Conservation (phyloP, 1,284 basidiomycete species). For the Sanguinoderma infundibulare region DNA sequence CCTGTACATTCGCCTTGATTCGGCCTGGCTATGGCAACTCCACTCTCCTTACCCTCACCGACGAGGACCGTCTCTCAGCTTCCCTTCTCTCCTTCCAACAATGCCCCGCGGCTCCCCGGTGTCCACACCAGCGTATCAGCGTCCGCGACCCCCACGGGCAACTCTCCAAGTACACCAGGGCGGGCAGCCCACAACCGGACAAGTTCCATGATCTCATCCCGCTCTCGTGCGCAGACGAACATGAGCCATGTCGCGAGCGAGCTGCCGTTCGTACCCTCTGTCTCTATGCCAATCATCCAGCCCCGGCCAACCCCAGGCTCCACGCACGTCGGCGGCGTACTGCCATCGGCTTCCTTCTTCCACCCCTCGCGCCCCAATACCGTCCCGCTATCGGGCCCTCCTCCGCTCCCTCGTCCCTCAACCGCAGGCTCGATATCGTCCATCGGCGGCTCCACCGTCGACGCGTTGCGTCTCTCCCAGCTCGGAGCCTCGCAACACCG, state of each 20-base stretch:
- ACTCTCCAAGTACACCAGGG: constrained; percentile 26
- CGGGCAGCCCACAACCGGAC: constrained; percentile 26
- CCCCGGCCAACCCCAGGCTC: constrained; percentile 35
- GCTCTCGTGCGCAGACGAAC: constrained; percentile 25
- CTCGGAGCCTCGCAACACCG: constrained; percentile 28
- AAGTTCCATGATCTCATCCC: constrained; percentile 32
- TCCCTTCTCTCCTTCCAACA: constrained; percentile 34
- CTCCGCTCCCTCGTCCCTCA: constrained; percentile 39
- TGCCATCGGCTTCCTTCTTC: constrained; percentile 77
- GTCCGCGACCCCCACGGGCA: constrained; percentile 19
- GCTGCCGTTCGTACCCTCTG: constrained; percentile 28
- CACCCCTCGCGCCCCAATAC: constrained; percentile 62
- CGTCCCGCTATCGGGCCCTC: constrained; percentile 35
- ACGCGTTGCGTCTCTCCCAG: constrained; percentile 34
- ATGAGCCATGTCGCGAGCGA: constrained; percentile 20
- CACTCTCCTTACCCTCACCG: constrained; percentile 37
- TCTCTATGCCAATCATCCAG: constrained; percentile 31
- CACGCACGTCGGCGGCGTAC: constrained; percentile 74
- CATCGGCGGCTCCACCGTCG: constrained; percentile 32
- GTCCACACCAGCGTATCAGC: constrained; percentile 17
- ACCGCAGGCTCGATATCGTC: constrained; percentile 38
- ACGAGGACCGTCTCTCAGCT: constrained; percentile 34
- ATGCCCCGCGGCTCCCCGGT: constrained; percentile 26
- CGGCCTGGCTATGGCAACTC: constrained; percentile 31
- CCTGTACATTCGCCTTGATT: constrained; percentile 28